These are phyloP conservation scores for Trametes cubensis DNA, from an alignment of 768 basidiomycete genomes.

Conservation along the genomic window DNA sequence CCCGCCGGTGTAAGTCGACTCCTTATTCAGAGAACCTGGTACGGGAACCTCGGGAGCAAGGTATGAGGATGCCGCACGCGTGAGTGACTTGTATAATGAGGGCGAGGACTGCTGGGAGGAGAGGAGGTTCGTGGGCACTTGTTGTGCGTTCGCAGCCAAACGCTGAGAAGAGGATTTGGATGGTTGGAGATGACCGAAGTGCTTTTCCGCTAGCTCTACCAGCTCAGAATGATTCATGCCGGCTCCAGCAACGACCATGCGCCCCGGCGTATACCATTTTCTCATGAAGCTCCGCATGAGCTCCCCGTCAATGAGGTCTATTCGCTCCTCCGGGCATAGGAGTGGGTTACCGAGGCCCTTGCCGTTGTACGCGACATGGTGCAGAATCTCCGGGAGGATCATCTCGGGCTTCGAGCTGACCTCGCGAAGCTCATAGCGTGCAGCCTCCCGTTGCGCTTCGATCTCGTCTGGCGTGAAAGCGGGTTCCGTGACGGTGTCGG, in stretches of 20 bases:
- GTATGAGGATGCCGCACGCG: slow-evolving; percentile 77
- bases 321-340: slow-evolving; percentile 84
- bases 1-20: slow-evolving; percentile 82
- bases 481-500: slow-evolving; percentile 87
- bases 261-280: slow-evolving; percentile 90
- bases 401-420: slow-evolving; percentile 88
- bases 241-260: slow-evolving; percentile 93
- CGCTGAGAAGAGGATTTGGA: slow-evolving; percentile 32
- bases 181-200: slow-evolving; percentile 71
- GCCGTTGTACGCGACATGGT: slow-evolving; percentile 79
- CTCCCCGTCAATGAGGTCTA: slow-evolving; percentile 63
- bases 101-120: slow-evolving; percentile 46
- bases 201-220: slow-evolving; percentile 81
- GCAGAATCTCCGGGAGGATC: slow-evolving; percentile 88
- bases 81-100: slow-evolving; percentile 64
- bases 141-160: slow-evolving; percentile 25
- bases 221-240: slow-evolving; percentile 91
- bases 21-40: slow-evolving; percentile 26
- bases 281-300: slow-evolving; percentile 65
- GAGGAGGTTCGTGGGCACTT: slow-evolving; percentile 61
- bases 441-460: slow-evolving; percentile 80
- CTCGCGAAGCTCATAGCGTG: slow-evolving; percentile 89
- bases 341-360: slow-evolving; percentile 88
- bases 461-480: slow-evolving; percentile 78
- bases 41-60: too few species aligned